Evolutionary conservation across 176 grass and related monocot species (phyloP).

Genomic region (Carex scoparia): DNA sequence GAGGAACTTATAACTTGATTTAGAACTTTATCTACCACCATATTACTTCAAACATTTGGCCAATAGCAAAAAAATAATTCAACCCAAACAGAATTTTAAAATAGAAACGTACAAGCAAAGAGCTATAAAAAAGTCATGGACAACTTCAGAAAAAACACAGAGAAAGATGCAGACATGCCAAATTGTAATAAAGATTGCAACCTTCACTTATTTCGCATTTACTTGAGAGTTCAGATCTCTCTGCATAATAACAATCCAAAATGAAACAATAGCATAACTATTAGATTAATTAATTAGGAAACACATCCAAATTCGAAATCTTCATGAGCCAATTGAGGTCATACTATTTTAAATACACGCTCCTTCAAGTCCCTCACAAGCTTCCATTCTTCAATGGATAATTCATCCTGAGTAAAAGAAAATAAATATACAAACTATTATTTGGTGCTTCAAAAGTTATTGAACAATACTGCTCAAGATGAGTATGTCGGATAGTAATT

Average conservation of each 20-base stretch:
- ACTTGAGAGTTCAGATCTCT: background rate
- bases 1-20: background rate
- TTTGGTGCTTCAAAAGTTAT: background rate
- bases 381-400: slow-evolving; percentile 27
- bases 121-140: background rate
- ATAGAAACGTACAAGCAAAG: background rate
- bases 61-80: background rate
- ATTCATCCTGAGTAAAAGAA: slow-evolving; percentile 22
- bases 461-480: background rate
- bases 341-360: slow-evolving; percentile 28
- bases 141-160: background rate
- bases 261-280: background rate
- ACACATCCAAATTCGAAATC: background rate
- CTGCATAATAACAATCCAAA: background rate
- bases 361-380: slow-evolving; percentile 27
- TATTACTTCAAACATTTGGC: background rate
- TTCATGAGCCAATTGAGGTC: background rate
- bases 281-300: background rate
- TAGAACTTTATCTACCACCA: background rate
- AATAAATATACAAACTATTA: background rate
- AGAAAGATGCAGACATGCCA: background rate
- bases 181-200: background rate
- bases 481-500: background rate
- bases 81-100: background rate
- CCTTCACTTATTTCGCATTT: background rate